Base-by-base conservation (phyloP, 306 rosid species). In the Ochetophila trinervis region DNA sequence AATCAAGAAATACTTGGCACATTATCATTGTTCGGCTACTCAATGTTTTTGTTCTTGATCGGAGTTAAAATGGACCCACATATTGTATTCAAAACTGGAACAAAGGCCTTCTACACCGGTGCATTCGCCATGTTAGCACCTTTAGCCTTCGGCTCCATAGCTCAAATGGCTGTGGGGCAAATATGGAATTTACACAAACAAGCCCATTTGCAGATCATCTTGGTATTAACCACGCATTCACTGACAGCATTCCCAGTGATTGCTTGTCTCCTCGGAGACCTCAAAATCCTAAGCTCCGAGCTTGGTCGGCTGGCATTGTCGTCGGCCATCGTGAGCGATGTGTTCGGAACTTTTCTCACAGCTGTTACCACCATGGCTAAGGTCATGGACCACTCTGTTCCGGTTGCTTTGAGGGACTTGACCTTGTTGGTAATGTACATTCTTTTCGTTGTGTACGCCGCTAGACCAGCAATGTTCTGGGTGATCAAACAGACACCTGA, bases 61-160 rank as follows among this genome's bases (percentile, higher is more conserved):
- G 93, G 95, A 3, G 92, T 90, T 6, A 82, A 81, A 66, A 87
- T 82, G 55, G 88, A 90, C 44, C n/a, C 86, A 68, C 75, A 78
- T 49, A 37, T 77, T 20, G 61, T 87, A 15, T 61, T 32, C 6
- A 77, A 47, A 49, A 69, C 81, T 0, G 93, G 72, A 66, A 75
- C 62, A 10, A 70, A 6, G 42, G 71, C 87, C 35, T 57, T 76
- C 30, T 62, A 35, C n/a, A 71, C 71, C 5, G 90, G 90, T 4
- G 5, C 65, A 18, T 12, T 50, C 47, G 45, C 82, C 18, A 48
- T 82, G 62, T 6, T 82, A 6, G 70, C 71, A 11, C 92, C 95
- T 4, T 54, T 73, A n/a, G 17, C 73, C 9, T 42, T 57, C 35
- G 84, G 88, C 5, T 1, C 71, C 27, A 17, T 3, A 8, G 24